A percentile compares a stretch with the other conserved stretches of the same genome.
Conservation (phyloP, 169 alveolate species). For the Cryptosporidium muris region DNA sequence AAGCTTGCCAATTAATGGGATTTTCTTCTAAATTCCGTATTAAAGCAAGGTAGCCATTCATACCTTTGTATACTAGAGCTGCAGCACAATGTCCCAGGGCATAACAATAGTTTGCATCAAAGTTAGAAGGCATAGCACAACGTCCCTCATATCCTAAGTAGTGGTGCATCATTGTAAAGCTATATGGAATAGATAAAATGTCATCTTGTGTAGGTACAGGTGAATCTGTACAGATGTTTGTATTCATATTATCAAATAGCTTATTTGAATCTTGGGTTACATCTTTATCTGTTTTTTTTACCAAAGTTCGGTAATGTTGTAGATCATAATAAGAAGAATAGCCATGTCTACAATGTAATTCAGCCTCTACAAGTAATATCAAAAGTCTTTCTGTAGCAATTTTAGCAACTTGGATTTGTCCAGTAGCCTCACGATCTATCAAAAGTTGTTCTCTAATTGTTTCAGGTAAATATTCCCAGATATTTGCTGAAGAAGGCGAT, state of each 20-base stretch:
- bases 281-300: conserved; percentile 25
- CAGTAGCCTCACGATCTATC: conserved; percentile 98
- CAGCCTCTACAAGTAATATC: conserved; percentile 89
- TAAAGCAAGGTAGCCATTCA: conserved; percentile 94
- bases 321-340: conserved; percentile 53
- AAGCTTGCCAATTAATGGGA: conserved; percentile 73
- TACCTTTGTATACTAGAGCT: conserved; percentile 85
- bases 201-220: neutral
- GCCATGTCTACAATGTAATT: conserved; percentile 73
- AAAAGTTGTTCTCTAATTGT: conserved; percentile 92
- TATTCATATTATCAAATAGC: neutral
- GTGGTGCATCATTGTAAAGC: conserved; percentile 83
- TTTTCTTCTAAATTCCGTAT: conserved; percentile 86
- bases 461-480: conserved; percentile 89
- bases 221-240: neutral
- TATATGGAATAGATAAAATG: conserved; percentile 39
- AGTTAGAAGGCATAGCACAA: conserved; percentile 95
- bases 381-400: conserved; percentile 97
- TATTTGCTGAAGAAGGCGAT: conserved; percentile 70
- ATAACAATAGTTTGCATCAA: conserved; percentile 97
- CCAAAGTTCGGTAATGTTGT: conserved; percentile 42
- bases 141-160: conserved; percentile 99
- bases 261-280: conserved; percentile 35
- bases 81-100: conserved; percentile 95
- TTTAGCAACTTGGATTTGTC: conserved; percentile 98